Evolutionary conservation across 75 land plant species (phyloP).

Genomic region (Cryptomeria japonica): DNA sequence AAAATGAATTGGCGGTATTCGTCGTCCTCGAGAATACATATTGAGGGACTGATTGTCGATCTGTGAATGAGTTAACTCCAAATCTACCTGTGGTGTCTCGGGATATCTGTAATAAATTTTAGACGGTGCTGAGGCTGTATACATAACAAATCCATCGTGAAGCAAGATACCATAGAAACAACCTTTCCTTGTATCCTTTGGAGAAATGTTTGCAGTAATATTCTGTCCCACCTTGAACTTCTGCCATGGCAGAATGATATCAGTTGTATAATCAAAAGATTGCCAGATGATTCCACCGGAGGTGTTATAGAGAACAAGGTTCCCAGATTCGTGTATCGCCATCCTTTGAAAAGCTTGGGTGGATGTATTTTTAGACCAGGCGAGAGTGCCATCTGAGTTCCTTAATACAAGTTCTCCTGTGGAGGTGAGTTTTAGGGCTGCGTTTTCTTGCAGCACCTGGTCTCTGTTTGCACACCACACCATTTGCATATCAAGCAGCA

Average conservation of each 20-base stretch:
- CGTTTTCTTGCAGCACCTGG: no score
- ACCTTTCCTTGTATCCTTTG: background rate
- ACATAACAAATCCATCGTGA: background rate
- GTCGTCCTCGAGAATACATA: background rate
- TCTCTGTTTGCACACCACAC: no score
- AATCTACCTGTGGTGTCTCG: background rate
- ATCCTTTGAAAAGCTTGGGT: slow-evolving; percentile 1
- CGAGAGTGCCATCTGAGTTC: slow-evolving; percentile 40
- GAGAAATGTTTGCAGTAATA: slow-evolving; percentile 3
- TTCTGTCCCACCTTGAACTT: background rate
- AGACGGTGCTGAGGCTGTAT: background rate
- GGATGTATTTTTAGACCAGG: slow-evolving; percentile 37
- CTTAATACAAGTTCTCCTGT: no score
- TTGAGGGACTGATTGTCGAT: background rate
- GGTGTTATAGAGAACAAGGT: slow-evolving; percentile 33
- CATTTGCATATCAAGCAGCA: no score
- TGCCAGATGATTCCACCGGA: slow-evolving; percentile 34
- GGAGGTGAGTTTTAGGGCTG: no score
- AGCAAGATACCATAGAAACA: background rate
- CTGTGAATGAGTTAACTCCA: background rate
- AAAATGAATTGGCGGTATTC: background rate
- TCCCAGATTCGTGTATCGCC: slow-evolving; percentile 21
- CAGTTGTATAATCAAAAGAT: slow-evolving; percentile 44
- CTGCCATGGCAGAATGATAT: slow-evolving; percentile 14
- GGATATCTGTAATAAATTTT: background rate